Evolutionary conservation across 169 alveolate genomes (phyloP).

Genomic region (Eimeria brunetti): DNA sequence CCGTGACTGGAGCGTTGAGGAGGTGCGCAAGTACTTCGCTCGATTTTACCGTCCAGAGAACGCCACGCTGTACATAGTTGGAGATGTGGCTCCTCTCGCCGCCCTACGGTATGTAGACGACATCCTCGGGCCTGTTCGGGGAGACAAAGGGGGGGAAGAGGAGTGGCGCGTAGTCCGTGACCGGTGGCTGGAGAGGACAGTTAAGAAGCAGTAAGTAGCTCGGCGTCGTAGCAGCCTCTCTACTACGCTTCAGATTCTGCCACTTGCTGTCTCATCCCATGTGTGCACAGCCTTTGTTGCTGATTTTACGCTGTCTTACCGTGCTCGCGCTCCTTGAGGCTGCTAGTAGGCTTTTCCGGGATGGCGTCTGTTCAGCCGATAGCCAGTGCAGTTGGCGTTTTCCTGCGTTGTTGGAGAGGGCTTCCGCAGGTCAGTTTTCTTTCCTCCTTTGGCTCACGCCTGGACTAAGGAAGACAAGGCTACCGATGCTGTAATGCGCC

Average conservation of each 20-base stretch:
- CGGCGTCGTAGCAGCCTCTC: neutral
- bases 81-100: conserved; percentile 81
- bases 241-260: neutral
- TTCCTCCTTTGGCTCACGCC: conserved; percentile 58
- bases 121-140: conserved; percentile 56
- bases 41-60: conserved; percentile 86
- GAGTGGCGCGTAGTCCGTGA: conserved; percentile 33
- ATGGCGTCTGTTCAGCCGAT: neutral
- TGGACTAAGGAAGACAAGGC: conserved; percentile 15
- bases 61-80: conserved; percentile 84
- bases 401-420: neutral
- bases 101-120: conserved; percentile 47
- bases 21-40: conserved; percentile 82
- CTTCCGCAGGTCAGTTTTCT: conserved; percentile 29
- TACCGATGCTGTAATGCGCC: neutral
- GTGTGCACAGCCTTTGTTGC: neutral
- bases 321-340: neutral
- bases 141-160: conserved; percentile 53
- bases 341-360: neutral
- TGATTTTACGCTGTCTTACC: neutral
- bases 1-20: conserved; percentile 81
- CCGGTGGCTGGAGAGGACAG: conserved; percentile 29
- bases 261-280: neutral
- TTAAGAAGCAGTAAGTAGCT: conserved; percentile 25
- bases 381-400: neutral